Evolutionary conservation across 2,329 filamentous ascomycete species (phyloP).

Genomic region (Hypoxylon sp.): DNA sequence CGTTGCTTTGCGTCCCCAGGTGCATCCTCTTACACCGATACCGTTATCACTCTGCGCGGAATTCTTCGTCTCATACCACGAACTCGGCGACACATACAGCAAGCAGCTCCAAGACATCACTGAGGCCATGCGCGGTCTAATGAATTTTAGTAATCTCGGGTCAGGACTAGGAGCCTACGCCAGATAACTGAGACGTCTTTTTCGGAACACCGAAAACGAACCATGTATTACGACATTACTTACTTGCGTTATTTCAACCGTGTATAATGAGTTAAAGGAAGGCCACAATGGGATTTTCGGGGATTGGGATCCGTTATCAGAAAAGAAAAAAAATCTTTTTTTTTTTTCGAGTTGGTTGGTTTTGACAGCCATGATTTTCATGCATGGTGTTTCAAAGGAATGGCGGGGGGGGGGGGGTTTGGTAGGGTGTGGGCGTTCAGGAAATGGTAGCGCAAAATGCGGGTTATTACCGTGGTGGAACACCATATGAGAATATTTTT

Average conservation of each 20-base stretch:
- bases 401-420: conserved; percentile 6
- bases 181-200: conserved; percentile 10
- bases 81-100: conserved; percentile 37
- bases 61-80: conserved; percentile 35
- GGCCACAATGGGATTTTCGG: conserved; percentile 1
- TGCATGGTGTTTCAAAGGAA: conserved; percentile 21
- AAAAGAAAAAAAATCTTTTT: background rate
- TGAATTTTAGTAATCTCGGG: conserved; percentile 39
- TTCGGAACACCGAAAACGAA: background rate
- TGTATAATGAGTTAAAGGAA: conserved; percentile 15
- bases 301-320: background rate
- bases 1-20: conserved; percentile 12
- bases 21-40: conserved; percentile 40
- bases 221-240: conserved; percentile 18
- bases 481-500: conserved; percentile 10
- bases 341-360: conserved; percentile 1
- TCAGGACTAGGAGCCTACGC: conserved; percentile 32
- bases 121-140: conserved; percentile 38
- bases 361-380: conserved; percentile 6
- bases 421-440: background rate
- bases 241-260: conserved; percentile 8
- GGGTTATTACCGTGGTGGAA: conserved; percentile 14
- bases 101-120: conserved; percentile 39
- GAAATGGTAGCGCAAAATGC: background rate
- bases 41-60: conserved; percentile 38